phyloP scores from a whole-genome alignment of 768 basidiomycete species.

The Hygrophorus russula region DNA sequence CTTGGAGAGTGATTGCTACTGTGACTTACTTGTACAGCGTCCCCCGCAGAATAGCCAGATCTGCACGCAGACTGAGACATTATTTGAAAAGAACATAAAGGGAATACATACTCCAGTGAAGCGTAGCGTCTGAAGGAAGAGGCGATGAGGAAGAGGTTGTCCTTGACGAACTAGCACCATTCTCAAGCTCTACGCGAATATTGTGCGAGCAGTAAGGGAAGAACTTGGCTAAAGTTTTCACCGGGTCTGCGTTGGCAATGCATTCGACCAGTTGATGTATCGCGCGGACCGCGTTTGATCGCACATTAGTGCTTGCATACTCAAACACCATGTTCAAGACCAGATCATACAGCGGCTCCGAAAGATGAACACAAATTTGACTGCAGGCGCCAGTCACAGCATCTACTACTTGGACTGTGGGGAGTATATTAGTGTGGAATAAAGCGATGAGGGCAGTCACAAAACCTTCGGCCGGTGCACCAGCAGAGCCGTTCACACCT shows the following conservation, averaged over 20 bases:
- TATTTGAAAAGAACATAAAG: slow-evolving; percentile 2
- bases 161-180: slow-evolving; percentile 67
- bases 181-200: slow-evolving; percentile 69
- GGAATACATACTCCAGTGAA: slow-evolving; percentile 68
- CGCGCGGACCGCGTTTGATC: slow-evolving; percentile 77
- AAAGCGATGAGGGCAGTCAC: background rate
- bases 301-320: slow-evolving; percentile 71
- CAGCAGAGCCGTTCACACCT: slow-evolving; percentile 48
- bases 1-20: background rate
- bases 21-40: slow-evolving; percentile 62
- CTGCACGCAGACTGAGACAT: slow-evolving; percentile 20
- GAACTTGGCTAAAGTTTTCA: slow-evolving; percentile 70
- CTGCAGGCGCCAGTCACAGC: slow-evolving; percentile 67
- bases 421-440: slow-evolving; percentile 1
- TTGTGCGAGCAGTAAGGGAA: slow-evolving; percentile 60
- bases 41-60: slow-evolving; percentile 69
- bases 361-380: slow-evolving; percentile 67
- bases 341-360: slow-evolving; percentile 64
- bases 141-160: slow-evolving; percentile 62
- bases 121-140: slow-evolving; percentile 69
- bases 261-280: slow-evolving; percentile 82
- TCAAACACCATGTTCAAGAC: slow-evolving; percentile 77
- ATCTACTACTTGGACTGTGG: slow-evolving; percentile 60
- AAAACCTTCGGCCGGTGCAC: slow-evolving; percentile 54
- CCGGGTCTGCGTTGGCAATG: slow-evolving; percentile 69